phyloP scores from a whole-genome alignment of 306 rosid species.

The Aeschynomene evenia region DNA sequence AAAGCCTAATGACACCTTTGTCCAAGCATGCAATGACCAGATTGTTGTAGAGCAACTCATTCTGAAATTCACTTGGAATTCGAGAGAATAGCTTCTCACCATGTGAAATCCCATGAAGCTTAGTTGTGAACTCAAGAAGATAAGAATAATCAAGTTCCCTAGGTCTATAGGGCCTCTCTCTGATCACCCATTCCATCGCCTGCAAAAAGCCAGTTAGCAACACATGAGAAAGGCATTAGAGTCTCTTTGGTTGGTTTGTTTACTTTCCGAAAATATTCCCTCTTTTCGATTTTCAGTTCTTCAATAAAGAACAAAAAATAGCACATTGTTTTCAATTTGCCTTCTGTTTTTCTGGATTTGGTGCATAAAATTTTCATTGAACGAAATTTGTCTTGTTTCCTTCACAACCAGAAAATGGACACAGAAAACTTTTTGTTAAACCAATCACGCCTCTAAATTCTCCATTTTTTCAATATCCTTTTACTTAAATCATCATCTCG shows the following conservation, averaged over 20 bases:
- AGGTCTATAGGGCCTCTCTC: conserved; percentile 80
- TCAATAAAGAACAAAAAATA: too few relatives aligned
- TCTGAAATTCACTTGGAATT: conserved; percentile 70
- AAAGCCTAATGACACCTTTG: conserved; percentile 69
- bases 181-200: conserved; percentile 97
- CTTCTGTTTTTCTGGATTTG: too few relatives aligned
- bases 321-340: too few relatives aligned
- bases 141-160: conserved; percentile 83
- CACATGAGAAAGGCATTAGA: not conserved
- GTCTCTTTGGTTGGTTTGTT: too few relatives aligned
- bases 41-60: conserved; percentile 84
- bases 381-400: too few relatives aligned
- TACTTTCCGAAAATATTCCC: too few relatives aligned
- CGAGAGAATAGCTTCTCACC: conserved; percentile 73
- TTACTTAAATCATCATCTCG: not conserved
- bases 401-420: too few relatives aligned
- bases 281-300: too few relatives aligned
- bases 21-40: conserved; percentile 85
- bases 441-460: too few relatives aligned
- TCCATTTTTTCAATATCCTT: conserved; percentile 5
- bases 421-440: too few relatives aligned
- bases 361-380: too few relatives aligned
- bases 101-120: conserved; percentile 77
- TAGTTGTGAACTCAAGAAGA: conserved; percentile 72
- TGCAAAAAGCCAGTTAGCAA: conserved; percentile 46